A percentile compares a stretch with the other conserved stretches of the same genome.
Evolutionary conservation across 306 rosid species (phyloP).

Genomic region (Herpetospermum pedunculosum): DNA sequence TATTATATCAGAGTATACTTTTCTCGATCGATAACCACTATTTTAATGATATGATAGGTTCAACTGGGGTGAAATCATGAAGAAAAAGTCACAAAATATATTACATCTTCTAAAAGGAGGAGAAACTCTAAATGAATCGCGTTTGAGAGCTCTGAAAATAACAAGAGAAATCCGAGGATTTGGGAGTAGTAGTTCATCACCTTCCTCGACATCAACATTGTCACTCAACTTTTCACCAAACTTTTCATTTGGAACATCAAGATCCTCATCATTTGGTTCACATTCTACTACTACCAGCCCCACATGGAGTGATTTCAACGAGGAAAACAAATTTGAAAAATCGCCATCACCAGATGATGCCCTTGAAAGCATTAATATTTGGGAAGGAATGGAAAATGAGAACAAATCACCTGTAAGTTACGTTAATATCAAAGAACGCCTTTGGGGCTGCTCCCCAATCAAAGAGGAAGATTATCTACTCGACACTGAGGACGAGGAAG

Average conservation of each 20-base stretch:
- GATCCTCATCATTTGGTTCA: conserved; percentile 35
- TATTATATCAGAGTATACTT: background rate
- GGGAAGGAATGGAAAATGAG: conserved; percentile 7
- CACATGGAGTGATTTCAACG: background rate
- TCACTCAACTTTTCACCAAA: conserved; percentile 8
- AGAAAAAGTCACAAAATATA: conserved; percentile 39
- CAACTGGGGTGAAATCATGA: conserved; percentile 64
- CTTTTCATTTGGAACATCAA: conserved; percentile 19
- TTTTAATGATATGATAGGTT: conserved; percentile 31
- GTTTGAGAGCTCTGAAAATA: conserved; percentile 54
- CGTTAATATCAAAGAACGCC: conserved; percentile 13
- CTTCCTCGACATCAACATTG: conserved; percentile 6
- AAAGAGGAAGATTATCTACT: conserved; percentile 30
- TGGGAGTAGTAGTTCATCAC: conserved; percentile 22
- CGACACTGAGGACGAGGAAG: conserved; percentile 13
- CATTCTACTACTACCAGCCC: conserved; percentile 28
- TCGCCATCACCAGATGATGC: background rate
- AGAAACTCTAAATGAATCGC: conserved; percentile 35
- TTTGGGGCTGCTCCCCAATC: conserved; percentile 26
- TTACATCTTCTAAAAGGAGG: conserved; percentile 38
- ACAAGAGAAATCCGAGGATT: conserved; percentile 73
- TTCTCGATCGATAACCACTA: background rate
- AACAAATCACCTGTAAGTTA: background rate
- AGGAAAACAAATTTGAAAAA: background rate
- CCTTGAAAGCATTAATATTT: conserved; percentile 6